Evolutionary conservation across 2,329 filamentous ascomycete species (phyloP).

Genomic region (Ascochyta pisi): DNA sequence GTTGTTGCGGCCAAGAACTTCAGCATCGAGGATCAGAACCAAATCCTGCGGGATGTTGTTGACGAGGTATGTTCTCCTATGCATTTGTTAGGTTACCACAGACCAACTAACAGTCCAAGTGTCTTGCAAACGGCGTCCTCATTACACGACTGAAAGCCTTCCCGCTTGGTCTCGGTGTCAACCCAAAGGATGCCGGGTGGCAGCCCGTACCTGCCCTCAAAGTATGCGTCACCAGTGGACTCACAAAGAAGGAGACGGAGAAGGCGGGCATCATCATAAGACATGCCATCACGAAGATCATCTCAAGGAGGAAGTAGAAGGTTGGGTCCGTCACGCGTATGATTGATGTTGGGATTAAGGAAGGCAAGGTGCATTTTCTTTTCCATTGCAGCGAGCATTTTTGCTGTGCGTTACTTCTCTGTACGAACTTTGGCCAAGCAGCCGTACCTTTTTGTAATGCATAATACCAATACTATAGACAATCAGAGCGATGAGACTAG

Average conservation of each 20-base stretch:
- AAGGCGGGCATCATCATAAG: constrained; percentile 88
- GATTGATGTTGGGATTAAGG: constrained; percentile 5
- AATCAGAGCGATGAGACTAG: too few relatives aligned
- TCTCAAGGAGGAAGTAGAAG: constrained; percentile 62
- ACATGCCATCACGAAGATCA: constrained; percentile 92
- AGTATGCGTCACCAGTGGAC: constrained; percentile 84
- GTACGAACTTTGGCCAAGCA: constrained; percentile 4
- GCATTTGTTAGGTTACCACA: not conserved
- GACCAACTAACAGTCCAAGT: constrained; percentile 57
- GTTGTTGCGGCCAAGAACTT: constrained; percentile 75
- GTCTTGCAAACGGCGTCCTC: constrained; percentile 84
- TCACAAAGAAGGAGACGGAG: constrained; percentile 94
- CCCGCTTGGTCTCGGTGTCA: constrained; percentile 65
- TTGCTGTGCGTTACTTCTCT: constrained; percentile 1
- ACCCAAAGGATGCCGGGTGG: constrained; percentile 71
- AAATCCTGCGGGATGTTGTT: constrained; percentile 86
- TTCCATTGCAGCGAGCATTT: constrained; percentile 6
- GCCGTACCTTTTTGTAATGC: constrained; percentile 15
- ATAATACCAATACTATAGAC: constrained; percentile 2
- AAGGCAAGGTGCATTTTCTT: not conserved
- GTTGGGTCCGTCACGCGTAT: not conserved
- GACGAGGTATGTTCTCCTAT: constrained; percentile 76
- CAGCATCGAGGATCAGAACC: constrained; percentile 78
- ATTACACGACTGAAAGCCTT: constrained; percentile 85
- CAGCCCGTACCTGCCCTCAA: constrained; percentile 83